These are phyloP conservation scores for Camelina hispida DNA, from an alignment of 345 rosid species.

Conservation along the genomic window DNA sequence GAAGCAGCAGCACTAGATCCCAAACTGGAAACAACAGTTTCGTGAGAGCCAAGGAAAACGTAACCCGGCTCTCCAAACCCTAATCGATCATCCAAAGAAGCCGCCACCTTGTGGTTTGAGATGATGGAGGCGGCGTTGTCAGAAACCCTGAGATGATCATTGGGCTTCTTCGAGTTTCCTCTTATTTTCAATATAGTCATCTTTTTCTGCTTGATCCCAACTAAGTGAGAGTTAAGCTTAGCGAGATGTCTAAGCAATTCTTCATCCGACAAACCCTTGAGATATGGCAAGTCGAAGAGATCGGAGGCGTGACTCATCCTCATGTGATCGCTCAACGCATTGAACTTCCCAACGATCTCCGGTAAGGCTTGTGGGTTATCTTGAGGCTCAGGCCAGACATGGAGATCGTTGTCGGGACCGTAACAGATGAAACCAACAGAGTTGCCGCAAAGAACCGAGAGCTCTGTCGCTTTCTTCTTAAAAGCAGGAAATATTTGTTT, in stretches of 20 bases:
- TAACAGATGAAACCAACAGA: slow-evolving; percentile 4
- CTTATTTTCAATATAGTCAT: too few species aligned
- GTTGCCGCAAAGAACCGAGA: slow-evolving; percentile 15
- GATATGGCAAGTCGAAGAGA: background rate
- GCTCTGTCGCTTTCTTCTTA: slow-evolving; percentile 16
- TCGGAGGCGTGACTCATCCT: background rate
- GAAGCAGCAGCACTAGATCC: too few species aligned
- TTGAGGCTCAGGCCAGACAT: background rate
- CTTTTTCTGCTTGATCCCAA: too few species aligned
- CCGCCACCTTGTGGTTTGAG: too few species aligned
- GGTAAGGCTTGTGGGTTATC: background rate
- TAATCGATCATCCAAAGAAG: too few species aligned
- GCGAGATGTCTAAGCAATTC: too few species aligned
- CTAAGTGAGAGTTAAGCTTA: too few species aligned
- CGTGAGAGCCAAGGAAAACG: too few species aligned
- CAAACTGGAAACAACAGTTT: too few species aligned
- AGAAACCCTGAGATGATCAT: too few species aligned
- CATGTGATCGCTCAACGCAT: background rate
- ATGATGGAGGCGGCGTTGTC: too few species aligned
- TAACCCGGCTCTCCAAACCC: too few species aligned
- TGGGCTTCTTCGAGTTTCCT: background rate
- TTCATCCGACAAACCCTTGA: background rate
- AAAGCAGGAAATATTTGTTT: background rate
- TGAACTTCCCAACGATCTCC: background rate
- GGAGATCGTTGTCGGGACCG: slow-evolving; percentile 15